Percentiles rank a stretch among this genome's conserved stretches.
Conservation (phyloP, 176 grass and related monocot genomes). For the Pontederia crassipes region DNA sequence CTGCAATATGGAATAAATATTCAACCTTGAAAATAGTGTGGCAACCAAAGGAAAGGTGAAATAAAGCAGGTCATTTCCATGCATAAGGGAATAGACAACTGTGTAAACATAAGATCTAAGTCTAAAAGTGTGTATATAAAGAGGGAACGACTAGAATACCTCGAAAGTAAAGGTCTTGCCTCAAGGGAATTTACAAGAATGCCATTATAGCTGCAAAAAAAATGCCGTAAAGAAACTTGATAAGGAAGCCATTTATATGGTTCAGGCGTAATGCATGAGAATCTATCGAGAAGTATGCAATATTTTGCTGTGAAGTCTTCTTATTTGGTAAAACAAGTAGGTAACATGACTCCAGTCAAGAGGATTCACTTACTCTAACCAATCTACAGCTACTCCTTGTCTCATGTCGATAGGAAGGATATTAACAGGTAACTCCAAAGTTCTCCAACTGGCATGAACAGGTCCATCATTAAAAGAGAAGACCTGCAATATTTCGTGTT, state of each 20-base stretch:
- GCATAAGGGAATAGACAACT: too few species aligned
- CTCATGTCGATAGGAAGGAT: conserved; percentile 33
- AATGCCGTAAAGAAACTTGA: conserved; percentile 51
- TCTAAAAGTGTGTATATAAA: conserved; percentile 8
- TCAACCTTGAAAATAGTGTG: neutral
- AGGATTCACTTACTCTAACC: conserved; percentile 69
- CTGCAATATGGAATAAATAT: conserved; percentile 34
- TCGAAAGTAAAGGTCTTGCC: conserved; percentile 69
- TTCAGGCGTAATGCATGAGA: conserved; percentile 10
- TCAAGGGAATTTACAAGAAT: conserved; percentile 85
- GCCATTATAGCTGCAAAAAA: conserved; percentile 90
- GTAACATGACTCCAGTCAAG: neutral
- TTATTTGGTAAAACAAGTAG: too few species aligned
- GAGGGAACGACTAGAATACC: conserved; percentile 29
- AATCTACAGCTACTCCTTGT: conserved; percentile 43
- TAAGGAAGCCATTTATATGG: conserved; percentile 49
- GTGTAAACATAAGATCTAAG: conserved; percentile 16
- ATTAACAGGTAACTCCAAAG: conserved; percentile 39
- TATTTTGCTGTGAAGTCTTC: too few species aligned
- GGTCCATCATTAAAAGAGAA: conserved; percentile 70
- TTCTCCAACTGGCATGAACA: conserved; percentile 51
- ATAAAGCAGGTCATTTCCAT: neutral
- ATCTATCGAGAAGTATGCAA: too few species aligned
- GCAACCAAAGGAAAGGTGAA: neutral
- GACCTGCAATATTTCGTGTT: conserved; percentile 39